Base-by-base conservation (phyloP, 2,329 filamentous ascomycete genomes). In the Orbilia brochopaga region DNA sequence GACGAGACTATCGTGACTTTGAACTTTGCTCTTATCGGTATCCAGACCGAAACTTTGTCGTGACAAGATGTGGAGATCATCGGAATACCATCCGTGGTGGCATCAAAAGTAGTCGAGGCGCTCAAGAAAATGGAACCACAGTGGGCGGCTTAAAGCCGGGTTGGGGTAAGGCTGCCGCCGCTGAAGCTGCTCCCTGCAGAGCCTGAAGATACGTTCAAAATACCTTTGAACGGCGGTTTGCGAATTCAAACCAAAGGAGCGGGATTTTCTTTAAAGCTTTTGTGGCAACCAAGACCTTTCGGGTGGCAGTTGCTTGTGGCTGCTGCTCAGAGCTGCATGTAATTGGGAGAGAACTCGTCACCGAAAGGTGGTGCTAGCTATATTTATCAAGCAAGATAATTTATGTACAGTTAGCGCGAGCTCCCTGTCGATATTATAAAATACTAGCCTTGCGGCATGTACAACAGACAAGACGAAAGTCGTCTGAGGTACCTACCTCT, bases 61-160 rank as follows among this genome's bases (percentile, higher is more conserved):
- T 65, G 60, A 53, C 40, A 42, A 60, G 60, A 64, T 72, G 67
- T 72, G 67, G 60, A 72, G 67, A 72, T 72, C 67, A 72, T 72
- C 67, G 67, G 67, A 72, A 72, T 55, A 48, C 67, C 67, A 72
- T 72, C 60, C 60, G 67, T 40, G n/a, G 17, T 37, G 19, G 40
- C 19, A 30, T 64, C 8, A 30, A 60, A 21, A 59, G 27, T 42
- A 30, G 50, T 52, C 24, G 24, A 19, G 44, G 7, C 21, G 11
- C 15, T 19, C n/a, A 53, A 32, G 51, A 46, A 50, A 61, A 37
- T 11, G 3, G 35, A 42, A 13, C 50, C 46, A 37, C 27, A 32
- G 27, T 32, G 27, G 6, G 24, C 17, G 50, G 37, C 24, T 50
- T 51, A 53, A 42, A 19, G 30, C 21, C 5, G 30, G 17, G 51